Percentiles rank a stretch among this genome's conserved stretches.
phyloP scores from a whole-genome alignment of 257 asterid species.

The Ehretia macrophylla region DNA sequence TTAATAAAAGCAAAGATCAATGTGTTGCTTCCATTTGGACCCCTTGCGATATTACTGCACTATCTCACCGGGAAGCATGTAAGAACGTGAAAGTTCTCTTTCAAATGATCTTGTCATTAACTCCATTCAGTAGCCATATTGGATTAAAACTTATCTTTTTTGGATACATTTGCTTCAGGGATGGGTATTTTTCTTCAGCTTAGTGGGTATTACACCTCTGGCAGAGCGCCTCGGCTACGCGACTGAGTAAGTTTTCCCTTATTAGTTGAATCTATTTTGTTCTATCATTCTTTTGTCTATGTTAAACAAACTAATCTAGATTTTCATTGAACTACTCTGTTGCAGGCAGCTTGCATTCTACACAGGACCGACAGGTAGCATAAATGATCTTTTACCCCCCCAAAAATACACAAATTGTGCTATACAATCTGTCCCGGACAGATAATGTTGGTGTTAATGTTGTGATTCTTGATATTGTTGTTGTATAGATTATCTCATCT shows the following conservation, averaged over 20 bases:
- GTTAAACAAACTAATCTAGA: neutral
- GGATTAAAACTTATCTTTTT: neutral
- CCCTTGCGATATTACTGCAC: slow-evolving; percentile 70
- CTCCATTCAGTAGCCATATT: neutral
- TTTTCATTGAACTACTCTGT: neutral
- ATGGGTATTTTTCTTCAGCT: slow-evolving; percentile 67
- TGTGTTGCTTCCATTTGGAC: slow-evolving; percentile 83
- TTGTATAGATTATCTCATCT: too few relatives aligned
- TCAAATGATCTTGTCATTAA: slow-evolving; percentile 6
- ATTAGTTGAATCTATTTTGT: neutral
- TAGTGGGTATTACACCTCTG: slow-evolving; percentile 68
- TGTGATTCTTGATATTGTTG: too few relatives aligned
- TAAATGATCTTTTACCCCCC: too few relatives aligned
- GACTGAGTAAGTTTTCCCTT: slow-evolving; percentile 48
- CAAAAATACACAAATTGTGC: too few relatives aligned
- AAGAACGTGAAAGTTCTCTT: slow-evolving; percentile 21
- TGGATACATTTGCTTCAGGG: slow-evolving; percentile 38
- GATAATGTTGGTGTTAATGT: too few relatives aligned
- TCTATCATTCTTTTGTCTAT: neutral
- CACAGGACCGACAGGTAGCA: slow-evolving; percentile 71
- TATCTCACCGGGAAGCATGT: slow-evolving; percentile 68
- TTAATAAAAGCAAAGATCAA: slow-evolving; percentile 78
- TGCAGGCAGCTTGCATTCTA: slow-evolving; percentile 76
- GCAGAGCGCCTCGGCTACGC: slow-evolving; percentile 89
- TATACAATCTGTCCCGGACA: too few relatives aligned